Base-by-base conservation (phyloP, 2,329 filamentous ascomycete genomes). In the Hypoxylon sp. region DNA sequence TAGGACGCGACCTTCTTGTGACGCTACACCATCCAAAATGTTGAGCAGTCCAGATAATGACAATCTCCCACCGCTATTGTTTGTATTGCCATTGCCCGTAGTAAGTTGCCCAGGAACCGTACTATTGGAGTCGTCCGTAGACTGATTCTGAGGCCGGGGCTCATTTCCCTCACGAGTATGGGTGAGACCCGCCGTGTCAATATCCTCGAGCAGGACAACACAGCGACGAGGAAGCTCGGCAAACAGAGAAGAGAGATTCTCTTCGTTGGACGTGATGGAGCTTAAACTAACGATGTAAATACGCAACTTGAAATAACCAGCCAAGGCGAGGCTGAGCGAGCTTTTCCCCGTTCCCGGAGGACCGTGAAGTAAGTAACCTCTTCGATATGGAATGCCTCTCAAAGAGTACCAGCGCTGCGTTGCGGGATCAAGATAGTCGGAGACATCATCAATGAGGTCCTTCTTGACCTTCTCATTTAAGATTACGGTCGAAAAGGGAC, bases 261-360 rank as follows among this genome's bases (percentile, higher is more conserved):
- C 90, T 75, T 93, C 91, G 50, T 83, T 90, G 17, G 91, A 83
- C 2, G 82, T 82, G 25, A 82, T 80, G 2, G 89, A 91, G 76
- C 86, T 91, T 43, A 93, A 80, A 73, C 86, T 90, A 69, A 93
- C 84, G 60, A 93, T 90, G 78, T 93, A 93, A 68, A 93, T 90
- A 52, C 87, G 85, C 80, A 93, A 85, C 64, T 88, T 87, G 76
- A 93, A 90, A 74, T 88, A 86, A 4, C 91, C 91, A 0, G 91
- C 90, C 53, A 92, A 83, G 0, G 91, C 91, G 45, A 93, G 85
- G 69, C 87, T 90, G 0, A 93, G 83, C 49, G 89, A 91, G 48
- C 89, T 91, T 79, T 95, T 96, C 13, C 93, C 92, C 0, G 92
- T 94, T 0, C 93, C 92, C 0, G 92, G 92, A 0, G 93, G 92